These are phyloP conservation scores for Vicia sativa DNA, from an alignment of 306 rosid genomes.

Conservation along the genomic window DNA sequence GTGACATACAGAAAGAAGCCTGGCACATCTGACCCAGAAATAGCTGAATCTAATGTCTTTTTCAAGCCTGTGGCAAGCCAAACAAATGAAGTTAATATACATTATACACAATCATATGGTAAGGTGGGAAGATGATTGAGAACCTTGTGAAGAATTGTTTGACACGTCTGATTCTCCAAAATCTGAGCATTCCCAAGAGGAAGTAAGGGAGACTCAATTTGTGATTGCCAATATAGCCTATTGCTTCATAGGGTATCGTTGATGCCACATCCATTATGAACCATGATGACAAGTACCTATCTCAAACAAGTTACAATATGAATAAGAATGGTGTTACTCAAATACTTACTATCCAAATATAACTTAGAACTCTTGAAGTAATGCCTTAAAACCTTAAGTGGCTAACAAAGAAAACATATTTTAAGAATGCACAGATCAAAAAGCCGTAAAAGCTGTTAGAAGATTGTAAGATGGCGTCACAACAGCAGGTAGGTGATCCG, in stretches of 20 bases:
- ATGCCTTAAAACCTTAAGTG: no score
- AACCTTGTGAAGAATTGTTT: conserved; percentile 78
- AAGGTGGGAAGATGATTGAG: no score
- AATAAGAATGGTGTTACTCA: background rate
- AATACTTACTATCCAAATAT: no score
- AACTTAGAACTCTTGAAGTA: no score
- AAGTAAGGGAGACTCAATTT: conserved; percentile 52
- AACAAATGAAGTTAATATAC: no score
- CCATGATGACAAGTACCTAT: conserved; percentile 89
- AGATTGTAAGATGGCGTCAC: no score
- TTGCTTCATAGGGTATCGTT: conserved; percentile 70
- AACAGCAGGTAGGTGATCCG: no score
- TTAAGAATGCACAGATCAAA: no score
- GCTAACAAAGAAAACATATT: no score
- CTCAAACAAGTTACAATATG: no score
- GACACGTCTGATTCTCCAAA: conserved; percentile 82
- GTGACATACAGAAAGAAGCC: conserved; percentile 72
- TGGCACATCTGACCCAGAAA: conserved; percentile 80
- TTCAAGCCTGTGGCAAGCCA: conserved; percentile 44
- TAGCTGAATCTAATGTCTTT: conserved; percentile 95
- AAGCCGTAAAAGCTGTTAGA: no score
- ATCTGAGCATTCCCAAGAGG: conserved; percentile 77
- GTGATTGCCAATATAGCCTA: conserved; percentile 63
- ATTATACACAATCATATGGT: no score
- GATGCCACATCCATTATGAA: conserved; percentile 92